Percentiles rank a stretch among this genome's conserved stretches.
These are phyloP conservation scores for Scheffersomyces parashehatae DNA, from an alignment of 1,139 yeast genomes.

Conservation along the genomic window DNA sequence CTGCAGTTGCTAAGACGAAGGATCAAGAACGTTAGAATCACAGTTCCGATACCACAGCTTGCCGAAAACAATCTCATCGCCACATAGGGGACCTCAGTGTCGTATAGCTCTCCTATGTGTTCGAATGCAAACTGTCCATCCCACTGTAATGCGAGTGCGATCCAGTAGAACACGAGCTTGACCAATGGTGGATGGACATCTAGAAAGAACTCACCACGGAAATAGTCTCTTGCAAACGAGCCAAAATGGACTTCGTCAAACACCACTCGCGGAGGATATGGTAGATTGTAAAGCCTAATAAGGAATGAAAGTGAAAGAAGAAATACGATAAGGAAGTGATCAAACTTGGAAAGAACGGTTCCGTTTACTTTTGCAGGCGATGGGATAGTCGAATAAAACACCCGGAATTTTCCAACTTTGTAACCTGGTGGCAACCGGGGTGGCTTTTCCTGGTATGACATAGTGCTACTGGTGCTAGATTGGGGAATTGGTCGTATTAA, in stretches of 20 bases:
- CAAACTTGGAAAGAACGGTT: slow-evolving; percentile 7
- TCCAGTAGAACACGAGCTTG: slow-evolving; percentile 46
- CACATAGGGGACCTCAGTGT: slow-evolving; percentile 31
- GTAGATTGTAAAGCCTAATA: slow-evolving; percentile 25
- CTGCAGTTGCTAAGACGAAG: slow-evolving; percentile 51
- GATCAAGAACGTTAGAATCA: slow-evolving; percentile 48
- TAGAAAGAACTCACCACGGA: slow-evolving; percentile 59
- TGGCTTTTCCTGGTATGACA: background rate
- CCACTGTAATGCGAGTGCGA: slow-evolving; percentile 45
- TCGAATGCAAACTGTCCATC: slow-evolving; percentile 40
- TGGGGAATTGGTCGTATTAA: too few relatives aligned
- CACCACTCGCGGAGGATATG: slow-evolving; percentile 34
- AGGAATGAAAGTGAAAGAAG: slow-evolving; percentile 11
- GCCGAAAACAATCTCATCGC: slow-evolving; percentile 36
- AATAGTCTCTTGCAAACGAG: slow-evolving; percentile 45
- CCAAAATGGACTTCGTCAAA: slow-evolving; percentile 39
- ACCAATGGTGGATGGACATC: slow-evolving; percentile 67
- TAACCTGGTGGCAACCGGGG: slow-evolving; percentile 9
- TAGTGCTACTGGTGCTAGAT: background rate
- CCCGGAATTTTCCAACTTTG: slow-evolving; percentile 18
- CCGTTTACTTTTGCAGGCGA: slow-evolving; percentile 4
- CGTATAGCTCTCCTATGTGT: slow-evolving; percentile 35
- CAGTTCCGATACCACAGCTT: slow-evolving; percentile 43
- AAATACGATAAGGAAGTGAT: slow-evolving; percentile 12
- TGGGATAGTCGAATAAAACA: slow-evolving; percentile 14